Base-by-base conservation (phyloP, 2,329 filamentous ascomycete genomes). In the Cladosporium phlei region DNA sequence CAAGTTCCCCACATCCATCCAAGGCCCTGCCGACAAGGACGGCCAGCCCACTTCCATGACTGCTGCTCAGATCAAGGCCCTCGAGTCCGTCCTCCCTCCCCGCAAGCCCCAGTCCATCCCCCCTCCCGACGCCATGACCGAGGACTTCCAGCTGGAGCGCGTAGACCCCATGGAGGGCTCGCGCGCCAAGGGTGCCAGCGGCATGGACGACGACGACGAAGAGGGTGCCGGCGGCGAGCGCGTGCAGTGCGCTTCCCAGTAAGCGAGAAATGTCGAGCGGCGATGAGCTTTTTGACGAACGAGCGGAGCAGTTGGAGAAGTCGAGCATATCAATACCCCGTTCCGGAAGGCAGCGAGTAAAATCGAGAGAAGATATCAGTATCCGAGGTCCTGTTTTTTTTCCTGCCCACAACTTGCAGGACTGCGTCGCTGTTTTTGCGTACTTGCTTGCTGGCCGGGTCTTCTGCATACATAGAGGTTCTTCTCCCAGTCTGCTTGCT, bases 241-340 rank as follows among this genome's bases (percentile, higher is more conserved):
- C 53, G 86, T 93, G 49, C 87, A 93, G 75, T 93, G 87, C 69
- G 86, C 87, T 48, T 88, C 86, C 25, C 87, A 93, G 79, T 93
- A 90, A 35, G 30, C 29, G 17, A 33, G 30, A n/a, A n/a, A n/a
- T n/a, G n/a, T n/a, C n/a, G n/a, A n/a, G n/a, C n/a, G n/a, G n/a
- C n/a, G n/a, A n/a, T n/a, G n/a, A n/a, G 27, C 27, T 9, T 10
- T 29, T 29, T 10, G 14, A 29, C 11, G 14, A 29, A 29, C 11
- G 27, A 7, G 27, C 27, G 14, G 27, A 29, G 27, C 27, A 29
- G 27, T 10, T n/a, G n/a, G n/a, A n/a, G n/a, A n/a, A n/a, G n/a
- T n/a, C n/a, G n/a, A n/a, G n/a, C n/a, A n/a, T n/a, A n/a, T n/a
- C n/a, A n/a, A n/a, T n/a, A n/a, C n/a, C n/a, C n/a, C n/a, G n/a